Conservation (phyloP, 1,139 yeast genomes). For the Nakaseomyces kungkrabaensis region DNA sequence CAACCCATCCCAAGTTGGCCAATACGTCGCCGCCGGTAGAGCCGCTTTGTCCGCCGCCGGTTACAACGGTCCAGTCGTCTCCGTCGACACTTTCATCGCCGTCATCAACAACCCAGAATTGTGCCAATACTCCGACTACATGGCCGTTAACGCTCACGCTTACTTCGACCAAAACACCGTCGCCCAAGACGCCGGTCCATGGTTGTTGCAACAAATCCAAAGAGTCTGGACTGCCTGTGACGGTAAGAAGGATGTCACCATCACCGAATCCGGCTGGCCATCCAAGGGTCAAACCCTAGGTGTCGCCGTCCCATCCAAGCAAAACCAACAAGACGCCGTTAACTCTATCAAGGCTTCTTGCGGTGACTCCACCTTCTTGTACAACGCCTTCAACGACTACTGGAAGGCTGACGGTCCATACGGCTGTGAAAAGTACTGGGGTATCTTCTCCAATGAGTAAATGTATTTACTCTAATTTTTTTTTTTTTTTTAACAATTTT, state of each 20-base stretch:
- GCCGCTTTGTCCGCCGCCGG: constrained; percentile 51
- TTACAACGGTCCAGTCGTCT: constrained; percentile 61
- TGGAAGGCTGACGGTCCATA: constrained; percentile 67
- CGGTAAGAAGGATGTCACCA: constrained; percentile 45
- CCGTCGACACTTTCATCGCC: constrained; percentile 75
- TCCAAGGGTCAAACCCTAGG: constrained; percentile 57
- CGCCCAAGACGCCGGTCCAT: constrained; percentile 59
- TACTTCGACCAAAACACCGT: constrained; percentile 63
- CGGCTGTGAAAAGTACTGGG: constrained; percentile 68
- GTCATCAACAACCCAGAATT: constrained; percentile 60
- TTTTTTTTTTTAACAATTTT: constrained; percentile 1
- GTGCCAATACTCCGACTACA: constrained; percentile 63
- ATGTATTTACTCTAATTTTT: constrained; percentile 3
- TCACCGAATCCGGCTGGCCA: constrained; percentile 82
- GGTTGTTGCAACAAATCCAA: constrained; percentile 59
- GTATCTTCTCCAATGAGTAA: constrained; percentile 33
- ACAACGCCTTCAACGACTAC: constrained; percentile 65
- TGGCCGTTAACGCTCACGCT: constrained; percentile 76
- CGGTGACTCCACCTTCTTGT: constrained; percentile 50
- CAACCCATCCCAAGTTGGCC: constrained; percentile 44
- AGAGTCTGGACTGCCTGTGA: constrained; percentile 60
- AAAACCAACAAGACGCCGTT: constrained; percentile 54
- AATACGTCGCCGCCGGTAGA: constrained; percentile 48
- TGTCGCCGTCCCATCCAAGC: constrained; percentile 57
- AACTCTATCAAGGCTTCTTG: constrained; percentile 43